phyloP scores from a whole-genome alignment of 371 early-diverging fungal species.

The Catenaria anguillulae region DNA sequence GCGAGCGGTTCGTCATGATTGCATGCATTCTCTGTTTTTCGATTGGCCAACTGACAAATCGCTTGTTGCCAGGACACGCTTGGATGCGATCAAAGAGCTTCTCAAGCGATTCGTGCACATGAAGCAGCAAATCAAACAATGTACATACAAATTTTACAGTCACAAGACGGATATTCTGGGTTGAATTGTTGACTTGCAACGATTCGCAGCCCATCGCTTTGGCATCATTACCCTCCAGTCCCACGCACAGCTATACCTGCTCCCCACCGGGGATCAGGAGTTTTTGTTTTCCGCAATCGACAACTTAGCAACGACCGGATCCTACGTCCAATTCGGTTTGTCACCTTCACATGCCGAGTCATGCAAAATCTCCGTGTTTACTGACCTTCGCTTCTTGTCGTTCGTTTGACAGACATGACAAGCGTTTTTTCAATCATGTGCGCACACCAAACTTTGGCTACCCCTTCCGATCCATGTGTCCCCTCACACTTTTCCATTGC shows the following conservation, averaged over 20 bases:
- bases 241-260: constrained; percentile 3
- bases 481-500: too few species aligned
- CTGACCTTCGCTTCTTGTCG: too few species aligned
- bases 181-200: background rate
- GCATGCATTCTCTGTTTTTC: background rate
- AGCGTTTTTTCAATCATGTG: background rate
- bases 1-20: background rate
- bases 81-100: constrained; percentile 18
- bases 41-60: too few species aligned
- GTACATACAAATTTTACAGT: constrained; percentile 23
- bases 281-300: background rate
- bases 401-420: background rate
- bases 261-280: background rate
- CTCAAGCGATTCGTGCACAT: constrained; percentile 27
- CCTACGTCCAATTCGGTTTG: background rate
- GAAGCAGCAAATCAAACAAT: constrained; percentile 19
- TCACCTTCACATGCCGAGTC: background rate
- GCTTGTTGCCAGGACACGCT: background rate
- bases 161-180: constrained; percentile 8
- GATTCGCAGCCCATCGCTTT: constrained; percentile 16
- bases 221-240: constrained; percentile 16
- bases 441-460: too few species aligned
- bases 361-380: background rate
- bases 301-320: background rate
- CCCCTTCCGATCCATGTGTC: too few species aligned